Base-by-base conservation (phyloP, 306 rosid species). In the Fragaria ananassa region DNA sequence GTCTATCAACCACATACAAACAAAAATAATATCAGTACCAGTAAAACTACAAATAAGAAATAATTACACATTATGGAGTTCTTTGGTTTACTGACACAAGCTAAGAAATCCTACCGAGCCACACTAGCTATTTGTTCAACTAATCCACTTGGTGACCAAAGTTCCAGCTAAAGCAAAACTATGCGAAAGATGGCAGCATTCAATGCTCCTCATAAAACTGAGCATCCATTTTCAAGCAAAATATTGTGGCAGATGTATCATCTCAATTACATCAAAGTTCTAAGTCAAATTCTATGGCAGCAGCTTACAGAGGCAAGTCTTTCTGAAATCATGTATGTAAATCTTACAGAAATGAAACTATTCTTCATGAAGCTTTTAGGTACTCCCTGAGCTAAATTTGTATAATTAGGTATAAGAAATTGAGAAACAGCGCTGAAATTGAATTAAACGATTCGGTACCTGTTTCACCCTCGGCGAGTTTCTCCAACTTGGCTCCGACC, bases 401-500 rank as follows among this genome's bases (percentile, higher is more conserved):
- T 18, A 45, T 31, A 60, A 44, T 44, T 46, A 61, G 54, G 44
- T 25, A 34, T 9, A 19, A 25, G 57, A 42, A 74, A 58, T 8
- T 57, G 39, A 14, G 66, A 56, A 54, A 15, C 69, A 46, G 41
- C 41, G 41, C 41, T 37, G 44, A 25, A 27, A 5, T 10, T 39
- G 41, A 56, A 56, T 67, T 67, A 31, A 10, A 70, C 56, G 78
- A 42, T 70, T 15, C 10, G 17, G 25, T 73, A 92, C 98, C 97
- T 84, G 88, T 85, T 83, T 95, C 99, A 21, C 99, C 99, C 83
- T 95, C 99, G n/a, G 99, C 99, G 7, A 95, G 93, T 83, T 92
- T 95, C 90, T 95, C 99, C 87, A 95, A 74, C 84, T 95, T 95
- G 42, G 93, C 99, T 10, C 99, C 97, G 56, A 95, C 98, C 77